phyloP scores from a whole-genome alignment of 2,329 filamentous ascomycete species.

The Ophiostoma australiae region DNA sequence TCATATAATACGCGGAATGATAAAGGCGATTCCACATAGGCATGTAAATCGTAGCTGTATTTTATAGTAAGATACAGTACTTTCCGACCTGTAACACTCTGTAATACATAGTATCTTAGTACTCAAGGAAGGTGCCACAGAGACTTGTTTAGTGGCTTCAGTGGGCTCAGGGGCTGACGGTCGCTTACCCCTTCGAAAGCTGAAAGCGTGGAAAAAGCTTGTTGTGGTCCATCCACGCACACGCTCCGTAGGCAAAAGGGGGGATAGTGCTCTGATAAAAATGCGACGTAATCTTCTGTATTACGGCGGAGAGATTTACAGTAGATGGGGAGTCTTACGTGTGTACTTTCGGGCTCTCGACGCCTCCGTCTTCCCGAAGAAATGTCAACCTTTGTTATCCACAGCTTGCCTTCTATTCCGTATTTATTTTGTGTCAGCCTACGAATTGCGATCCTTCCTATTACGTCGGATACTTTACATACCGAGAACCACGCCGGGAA shows the following conservation, averaged over 20 bases:
- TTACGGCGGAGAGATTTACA: background rate
- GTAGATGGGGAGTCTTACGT: background rate
- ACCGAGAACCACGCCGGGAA: background rate
- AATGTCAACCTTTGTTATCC: background rate
- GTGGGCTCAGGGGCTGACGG: slow-evolving; percentile 8
- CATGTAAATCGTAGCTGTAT: background rate
- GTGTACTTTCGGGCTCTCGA: background rate
- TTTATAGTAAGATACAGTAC: no score
- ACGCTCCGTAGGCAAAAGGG: background rate
- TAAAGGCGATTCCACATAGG: background rate
- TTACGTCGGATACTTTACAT: background rate
- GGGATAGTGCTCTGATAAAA: background rate
- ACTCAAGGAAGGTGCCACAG: background rate
- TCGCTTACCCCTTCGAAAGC: background rate
- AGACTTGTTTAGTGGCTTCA: background rate
- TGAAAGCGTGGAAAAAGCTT: background rate
- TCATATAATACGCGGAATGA: background rate
- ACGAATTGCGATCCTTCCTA: background rate
- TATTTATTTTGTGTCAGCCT: background rate
- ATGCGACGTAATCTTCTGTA: background rate
- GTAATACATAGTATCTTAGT: no score
- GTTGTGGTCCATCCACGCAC: background rate
- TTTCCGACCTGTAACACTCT: no score
- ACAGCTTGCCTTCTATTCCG: background rate
- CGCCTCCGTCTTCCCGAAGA: background rate